Conservation (phyloP, 176 grass and related monocot species). For the Chloris gayana region DNA sequence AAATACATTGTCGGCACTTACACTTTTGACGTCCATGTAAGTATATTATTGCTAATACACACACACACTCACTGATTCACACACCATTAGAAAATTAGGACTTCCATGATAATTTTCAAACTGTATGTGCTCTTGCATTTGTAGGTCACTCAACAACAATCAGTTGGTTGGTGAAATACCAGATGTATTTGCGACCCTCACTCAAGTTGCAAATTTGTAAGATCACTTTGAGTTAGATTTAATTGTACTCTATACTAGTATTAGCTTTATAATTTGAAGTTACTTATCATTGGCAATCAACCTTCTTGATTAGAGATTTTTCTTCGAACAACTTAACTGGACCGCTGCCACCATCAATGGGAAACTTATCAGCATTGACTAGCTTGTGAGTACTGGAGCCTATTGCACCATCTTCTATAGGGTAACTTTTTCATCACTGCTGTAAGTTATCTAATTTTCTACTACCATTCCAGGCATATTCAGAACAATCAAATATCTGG, state of each 20-base stretch:
- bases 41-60: slow-evolving; percentile 36
- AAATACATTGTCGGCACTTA: slow-evolving; percentile 73
- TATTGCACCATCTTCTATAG: slow-evolving; percentile 5
- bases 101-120: slow-evolving; percentile 30
- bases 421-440: slow-evolving; percentile 15
- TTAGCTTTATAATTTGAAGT: slow-evolving; percentile 26
- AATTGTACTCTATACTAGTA: slow-evolving; percentile 6
- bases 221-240: slow-evolving; percentile 21
- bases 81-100: not conserved
- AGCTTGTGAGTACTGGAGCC: slow-evolving; percentile 71
- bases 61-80: no score
- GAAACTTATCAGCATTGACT: slow-evolving; percentile 77
- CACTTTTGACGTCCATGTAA: slow-evolving; percentile 77
- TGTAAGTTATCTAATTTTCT: slow-evolving; percentile 28
- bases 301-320: slow-evolving; percentile 72
- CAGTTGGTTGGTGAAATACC: slow-evolving; percentile 79
- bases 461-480: slow-evolving; percentile 61
- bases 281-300: slow-evolving; percentile 33
- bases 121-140: slow-evolving; percentile 17
- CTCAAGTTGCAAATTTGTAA: slow-evolving; percentile 84
- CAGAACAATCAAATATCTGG: slow-evolving; percentile 88
- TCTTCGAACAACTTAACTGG: slow-evolving; percentile 90
- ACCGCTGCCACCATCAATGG: slow-evolving; percentile 76
- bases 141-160: slow-evolving; percentile 84
- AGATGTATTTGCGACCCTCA: slow-evolving; percentile 73